Evolutionary conservation across 2,329 filamentous ascomycete species (phyloP).

Genomic region (Arthroderma sp.): DNA sequence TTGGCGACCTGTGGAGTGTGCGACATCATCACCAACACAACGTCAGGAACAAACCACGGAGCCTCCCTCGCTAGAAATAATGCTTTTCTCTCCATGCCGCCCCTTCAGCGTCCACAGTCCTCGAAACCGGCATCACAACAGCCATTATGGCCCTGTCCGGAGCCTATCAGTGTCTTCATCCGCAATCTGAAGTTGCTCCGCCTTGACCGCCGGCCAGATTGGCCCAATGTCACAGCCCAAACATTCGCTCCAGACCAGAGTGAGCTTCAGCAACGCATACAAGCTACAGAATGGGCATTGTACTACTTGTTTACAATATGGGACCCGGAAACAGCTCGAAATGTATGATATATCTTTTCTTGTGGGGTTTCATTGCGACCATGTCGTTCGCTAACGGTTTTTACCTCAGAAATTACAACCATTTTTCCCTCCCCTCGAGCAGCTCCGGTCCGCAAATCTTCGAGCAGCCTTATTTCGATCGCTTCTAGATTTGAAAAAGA

Average conservation of each 20-base stretch:
- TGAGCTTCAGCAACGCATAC: slow-evolving; percentile 70
- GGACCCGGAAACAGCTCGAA: slow-evolving; percentile 61
- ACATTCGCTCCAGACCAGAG: slow-evolving; percentile 59
- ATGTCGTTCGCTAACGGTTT: background rate
- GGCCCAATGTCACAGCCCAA: slow-evolving; percentile 59
- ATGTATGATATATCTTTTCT: slow-evolving; percentile 37
- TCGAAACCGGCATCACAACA: slow-evolving; percentile 11
- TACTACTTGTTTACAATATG: slow-evolving; percentile 75
- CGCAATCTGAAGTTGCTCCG: slow-evolving; percentile 74
- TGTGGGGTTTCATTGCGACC: too few relatives aligned
- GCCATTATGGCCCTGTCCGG: slow-evolving; percentile 30
- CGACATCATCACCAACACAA: too few relatives aligned
- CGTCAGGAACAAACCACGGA: too few relatives aligned
- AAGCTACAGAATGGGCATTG: slow-evolving; percentile 79
- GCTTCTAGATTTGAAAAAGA: slow-evolving; percentile 78
- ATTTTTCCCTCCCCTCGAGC: slow-evolving; percentile 82
- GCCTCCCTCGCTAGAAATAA: background rate
- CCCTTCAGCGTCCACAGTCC: background rate
- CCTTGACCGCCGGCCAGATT: slow-evolving; percentile 61
- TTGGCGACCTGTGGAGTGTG: too few relatives aligned
- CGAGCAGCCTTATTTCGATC: slow-evolving; percentile 69
- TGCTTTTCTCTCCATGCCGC: background rate
- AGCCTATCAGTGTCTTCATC: slow-evolving; percentile 55
- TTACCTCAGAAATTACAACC: slow-evolving; percentile 61
- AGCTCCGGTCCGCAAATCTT: slow-evolving; percentile 80